Evolutionary conservation across 495 filamentous ascomycete genomes (phyloP).

Genomic region (Penicillium canescens): DNA sequence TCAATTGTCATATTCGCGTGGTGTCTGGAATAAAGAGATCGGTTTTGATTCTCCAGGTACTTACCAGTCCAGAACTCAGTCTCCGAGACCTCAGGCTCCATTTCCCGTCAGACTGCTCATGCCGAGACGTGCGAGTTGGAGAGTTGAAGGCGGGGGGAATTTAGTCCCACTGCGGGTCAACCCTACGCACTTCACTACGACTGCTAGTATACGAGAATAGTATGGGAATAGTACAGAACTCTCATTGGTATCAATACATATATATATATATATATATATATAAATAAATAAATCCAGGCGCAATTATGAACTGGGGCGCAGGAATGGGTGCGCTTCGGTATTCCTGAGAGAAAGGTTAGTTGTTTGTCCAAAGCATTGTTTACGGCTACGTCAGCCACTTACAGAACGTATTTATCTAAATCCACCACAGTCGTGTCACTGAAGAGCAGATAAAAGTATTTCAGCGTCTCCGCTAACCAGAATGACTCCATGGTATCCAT

Average conservation of each 20-base stretch:
- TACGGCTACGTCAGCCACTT: constrained; percentile 28
- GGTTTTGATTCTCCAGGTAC: constrained; percentile 22
- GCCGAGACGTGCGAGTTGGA: constrained; percentile 33
- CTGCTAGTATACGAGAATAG: neutral
- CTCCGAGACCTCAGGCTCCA: constrained; percentile 66
- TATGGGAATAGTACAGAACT: constrained; percentile 18
- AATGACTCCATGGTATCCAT: constrained; percentile 58
- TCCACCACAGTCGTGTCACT: constrained; percentile 69
- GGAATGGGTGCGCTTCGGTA: constrained; percentile 58
- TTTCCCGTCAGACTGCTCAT: constrained; percentile 49
- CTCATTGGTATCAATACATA: constrained; percentile 32
- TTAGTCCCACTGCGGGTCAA: constrained; percentile 19
- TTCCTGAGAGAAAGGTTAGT: constrained; percentile 38
- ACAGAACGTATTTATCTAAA: constrained; percentile 83
- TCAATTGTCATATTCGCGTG: constrained; percentile 6
- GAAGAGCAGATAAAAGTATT: constrained; percentile 80
- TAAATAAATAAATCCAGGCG: neutral
- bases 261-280: constrained; percentile 15
- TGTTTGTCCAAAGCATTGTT: neutral
- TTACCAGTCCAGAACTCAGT: constrained; percentile 91
- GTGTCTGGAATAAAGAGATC: neutral
- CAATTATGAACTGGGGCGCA: constrained; percentile 36
- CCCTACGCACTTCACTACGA: constrained; percentile 4
- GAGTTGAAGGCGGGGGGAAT: constrained; percentile 26
- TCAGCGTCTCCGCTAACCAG: constrained; percentile 75